Conservation (phyloP, 2,329 filamentous ascomycete species). For the Alternaria rosae region DNA sequence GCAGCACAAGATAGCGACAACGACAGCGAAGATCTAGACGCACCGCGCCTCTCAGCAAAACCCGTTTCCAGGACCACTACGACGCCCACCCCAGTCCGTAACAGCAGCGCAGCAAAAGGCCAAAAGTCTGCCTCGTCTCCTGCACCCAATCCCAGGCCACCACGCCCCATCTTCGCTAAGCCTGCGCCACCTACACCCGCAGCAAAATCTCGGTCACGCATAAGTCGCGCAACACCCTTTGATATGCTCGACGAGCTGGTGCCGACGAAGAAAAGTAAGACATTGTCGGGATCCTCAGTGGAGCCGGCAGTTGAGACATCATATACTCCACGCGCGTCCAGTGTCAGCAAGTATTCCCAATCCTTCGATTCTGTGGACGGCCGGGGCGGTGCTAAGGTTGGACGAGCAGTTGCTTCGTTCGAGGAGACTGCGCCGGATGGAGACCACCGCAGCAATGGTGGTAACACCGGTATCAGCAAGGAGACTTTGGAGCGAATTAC, state of each 20-base stretch:
- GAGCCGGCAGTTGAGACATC: background rate
- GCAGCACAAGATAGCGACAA: conserved; percentile 30
- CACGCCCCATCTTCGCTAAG: conserved; percentile 24
- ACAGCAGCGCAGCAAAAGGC: background rate
- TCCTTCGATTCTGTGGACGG: background rate
- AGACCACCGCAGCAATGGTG: background rate
- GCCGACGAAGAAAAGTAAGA: conserved; percentile 7
- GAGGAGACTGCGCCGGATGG: conserved; percentile 11
- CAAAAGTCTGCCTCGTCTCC: background rate
- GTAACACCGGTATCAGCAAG: conserved; percentile 14
- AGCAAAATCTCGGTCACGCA: conserved; percentile 23
- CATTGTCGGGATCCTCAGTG: background rate
- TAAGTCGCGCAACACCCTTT: conserved; percentile 29
- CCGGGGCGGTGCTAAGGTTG: background rate
- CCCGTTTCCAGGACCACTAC: conserved; percentile 2
- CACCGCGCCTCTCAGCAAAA: conserved; percentile 13
- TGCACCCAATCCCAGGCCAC: background rate
- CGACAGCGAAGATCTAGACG: conserved; percentile 44
- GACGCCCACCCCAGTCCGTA: conserved; percentile 4
- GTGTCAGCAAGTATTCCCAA: background rate
- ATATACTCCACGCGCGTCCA: background rate
- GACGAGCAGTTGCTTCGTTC: conserved; percentile 12
- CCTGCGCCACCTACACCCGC: conserved; percentile 21
- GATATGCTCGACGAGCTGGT: conserved; percentile 38
- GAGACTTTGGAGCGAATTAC: conserved; percentile 38